Conservation (phyloP, 225 moss, liverwort and hornwort genomes). For the Physcomitrellopsis africana region DNA sequence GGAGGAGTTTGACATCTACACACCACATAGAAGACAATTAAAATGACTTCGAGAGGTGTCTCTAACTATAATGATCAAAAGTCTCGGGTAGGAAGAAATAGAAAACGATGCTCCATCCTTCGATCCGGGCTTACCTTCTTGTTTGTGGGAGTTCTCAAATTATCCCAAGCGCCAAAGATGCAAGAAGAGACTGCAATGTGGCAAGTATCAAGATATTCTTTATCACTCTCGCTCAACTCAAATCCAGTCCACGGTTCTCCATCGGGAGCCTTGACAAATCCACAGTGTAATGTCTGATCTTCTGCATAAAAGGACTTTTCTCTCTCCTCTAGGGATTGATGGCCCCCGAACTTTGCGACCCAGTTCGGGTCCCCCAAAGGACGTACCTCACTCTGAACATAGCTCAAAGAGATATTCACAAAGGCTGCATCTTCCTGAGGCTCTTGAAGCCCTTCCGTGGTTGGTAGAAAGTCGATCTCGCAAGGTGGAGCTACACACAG, state of each 20-base stretch:
- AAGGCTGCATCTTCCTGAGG: conserved; percentile 58
- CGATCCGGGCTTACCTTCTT: conserved; percentile 58
- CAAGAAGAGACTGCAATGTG: conserved; percentile 95
- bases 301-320: conserved; percentile 66
- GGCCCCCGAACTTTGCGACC: conserved; percentile 85
- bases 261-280: conserved; percentile 71
- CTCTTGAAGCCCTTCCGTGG: conserved; percentile 65
- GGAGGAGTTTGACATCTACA: conserved; percentile 82
- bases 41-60: background rate
- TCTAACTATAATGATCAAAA: background rate
- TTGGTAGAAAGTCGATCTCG: conserved; percentile 60
- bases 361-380: conserved; percentile 48
- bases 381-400: conserved; percentile 62
- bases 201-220: conserved; percentile 76
- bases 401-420: conserved; percentile 62
- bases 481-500: conserved; percentile 65
- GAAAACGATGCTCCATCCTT: background rate
- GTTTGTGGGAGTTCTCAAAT: conserved; percentile 67
- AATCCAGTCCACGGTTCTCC: conserved; percentile 76
- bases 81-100: background rate
- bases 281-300: conserved; percentile 86
- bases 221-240: conserved; percentile 73
- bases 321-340: conserved; percentile 79
- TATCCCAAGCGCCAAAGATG: conserved; percentile 96
- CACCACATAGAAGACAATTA: conserved; percentile 16